Evolutionary conservation across 805 yeast species (phyloP), one percentile per base, ranked within the genome.

Genomic region (Torulaspora microellipsoides): DNA sequence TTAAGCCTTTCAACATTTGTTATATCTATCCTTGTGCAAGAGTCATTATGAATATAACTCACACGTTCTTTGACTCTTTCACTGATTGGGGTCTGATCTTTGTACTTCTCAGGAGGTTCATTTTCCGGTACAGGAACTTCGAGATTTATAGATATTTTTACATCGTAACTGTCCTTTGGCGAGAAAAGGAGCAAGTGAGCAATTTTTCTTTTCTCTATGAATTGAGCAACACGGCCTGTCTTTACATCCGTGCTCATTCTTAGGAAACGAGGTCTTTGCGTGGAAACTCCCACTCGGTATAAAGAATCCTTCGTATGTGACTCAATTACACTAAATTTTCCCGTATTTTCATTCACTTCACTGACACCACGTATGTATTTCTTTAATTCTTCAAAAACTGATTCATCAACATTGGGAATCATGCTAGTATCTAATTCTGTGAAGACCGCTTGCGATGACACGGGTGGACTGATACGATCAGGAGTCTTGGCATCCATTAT

Each of bases 91-190:
- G 73, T 68, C 58, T 75, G 69, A 56, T 75, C 68, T 59, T 71
- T 70, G 64, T 77, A 57, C 70, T 73, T 66, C 76, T 60, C 82
- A 53, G 68, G 81, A 64, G 59, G 78, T 65, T 66, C 80, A 28
- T 76, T 73, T 17, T 77, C 76, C 4, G 68, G 59, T 10, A 65
- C 65, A 0, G 96, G 96, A 46, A 81, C 61, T 77, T 89, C 97
- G 25, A 85, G 64, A 31, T 87, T 78, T 50, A 90, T 66, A 5
- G 95, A 81, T 30, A 89, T 68, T 53, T 95, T 75, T 53, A 83
- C 70, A 65, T 89, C 97, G 59, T 81, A 82, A 64, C 80, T 72
- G 27, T 85, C 78, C 50, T 85, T 82, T 3, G 96, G 96, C 42
- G 83, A 75, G 56, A 77, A 81, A 15, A 89, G 70, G 55, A 78